These are phyloP conservation scores for Cocos nucifera DNA, from an alignment of 176 grass and related monocot species.

Conservation along the genomic window DNA sequence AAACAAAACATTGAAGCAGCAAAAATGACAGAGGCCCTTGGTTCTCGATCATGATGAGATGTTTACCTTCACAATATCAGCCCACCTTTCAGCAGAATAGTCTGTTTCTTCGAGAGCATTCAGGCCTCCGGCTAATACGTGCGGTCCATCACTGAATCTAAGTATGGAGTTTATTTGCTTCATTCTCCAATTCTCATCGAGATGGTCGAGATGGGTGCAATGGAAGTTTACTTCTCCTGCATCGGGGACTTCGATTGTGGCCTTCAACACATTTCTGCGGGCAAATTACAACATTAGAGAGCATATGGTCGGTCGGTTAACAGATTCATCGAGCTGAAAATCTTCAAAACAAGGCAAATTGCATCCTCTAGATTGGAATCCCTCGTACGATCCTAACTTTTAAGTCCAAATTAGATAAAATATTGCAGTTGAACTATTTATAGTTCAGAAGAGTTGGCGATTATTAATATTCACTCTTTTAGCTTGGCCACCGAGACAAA, in stretches of 20 bases:
- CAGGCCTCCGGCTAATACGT: conserved; percentile 83
- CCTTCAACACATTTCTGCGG: conserved; percentile 83
- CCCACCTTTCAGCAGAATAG: conserved; percentile 80
- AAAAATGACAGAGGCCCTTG: too few species aligned
- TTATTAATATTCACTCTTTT: too few species aligned
- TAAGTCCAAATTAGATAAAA: too few species aligned
- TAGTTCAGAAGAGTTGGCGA: too few species aligned
- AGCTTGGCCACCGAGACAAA: too few species aligned
- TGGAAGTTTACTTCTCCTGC: conserved; percentile 84
- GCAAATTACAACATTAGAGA: background rate
- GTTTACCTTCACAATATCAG: conserved; percentile 81
- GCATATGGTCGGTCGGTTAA: background rate
- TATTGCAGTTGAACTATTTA: too few species aligned
- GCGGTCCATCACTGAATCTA: conserved; percentile 41
- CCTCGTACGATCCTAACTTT: too few species aligned
- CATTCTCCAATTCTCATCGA: conserved; percentile 88
- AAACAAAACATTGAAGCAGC: too few species aligned
- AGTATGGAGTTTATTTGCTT: conserved; percentile 87
- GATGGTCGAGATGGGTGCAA: conserved; percentile 98
- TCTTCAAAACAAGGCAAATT: too few species aligned
- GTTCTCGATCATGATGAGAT: background rate
- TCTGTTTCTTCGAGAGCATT: conserved; percentile 87
- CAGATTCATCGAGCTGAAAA: too few species aligned
- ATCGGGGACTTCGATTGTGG: conserved; percentile 75
- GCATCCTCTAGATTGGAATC: too few species aligned